phyloP scores from a whole-genome alignment of 2,329 filamentous ascomycete genomes.

The Claviceps sp. region DNA sequence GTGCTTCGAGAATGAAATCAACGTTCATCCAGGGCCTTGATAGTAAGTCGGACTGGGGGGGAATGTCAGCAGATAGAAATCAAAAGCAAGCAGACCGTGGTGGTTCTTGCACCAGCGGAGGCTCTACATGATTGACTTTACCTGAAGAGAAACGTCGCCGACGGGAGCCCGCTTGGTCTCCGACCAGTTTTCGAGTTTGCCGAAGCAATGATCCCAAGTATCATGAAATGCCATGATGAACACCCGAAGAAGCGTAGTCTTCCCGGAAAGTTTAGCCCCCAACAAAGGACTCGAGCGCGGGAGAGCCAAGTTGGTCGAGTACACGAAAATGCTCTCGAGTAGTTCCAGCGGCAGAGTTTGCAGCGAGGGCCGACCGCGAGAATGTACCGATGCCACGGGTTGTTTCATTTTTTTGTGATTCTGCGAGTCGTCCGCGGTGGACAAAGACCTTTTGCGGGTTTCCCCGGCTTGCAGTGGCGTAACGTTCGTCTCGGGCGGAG shows the following conservation, averaged over 20 bases:
- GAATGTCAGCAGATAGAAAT: no score
- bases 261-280: constrained; percentile 31
- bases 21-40: no score
- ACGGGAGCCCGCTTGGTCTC: no score
- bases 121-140: no score
- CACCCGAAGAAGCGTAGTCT: constrained; percentile 24
- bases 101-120: no score
- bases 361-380: no score
- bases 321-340: constrained; percentile 37
- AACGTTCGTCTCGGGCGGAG: no score
- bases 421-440: neutral
- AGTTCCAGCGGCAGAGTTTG: constrained; percentile 27
- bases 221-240: constrained; percentile 23
- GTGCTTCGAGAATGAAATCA: no score
- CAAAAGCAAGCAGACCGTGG: no score
- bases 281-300: constrained; percentile 30
- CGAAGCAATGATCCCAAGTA: constrained; percentile 27
- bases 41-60: no score
- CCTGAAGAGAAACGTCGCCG: no score
- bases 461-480: no score
- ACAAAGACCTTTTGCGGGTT: constrained; percentile 14
- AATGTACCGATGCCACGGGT: constrained; percentile 15
- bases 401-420: constrained; percentile 15
- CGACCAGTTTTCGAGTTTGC: constrained; percentile 5
- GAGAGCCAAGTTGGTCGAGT: constrained; percentile 35